Evolutionary conservation across 345 rosid species (phyloP), one percentile per base, ranked within the genome.

Genomic region (Viola odorata): DNA sequence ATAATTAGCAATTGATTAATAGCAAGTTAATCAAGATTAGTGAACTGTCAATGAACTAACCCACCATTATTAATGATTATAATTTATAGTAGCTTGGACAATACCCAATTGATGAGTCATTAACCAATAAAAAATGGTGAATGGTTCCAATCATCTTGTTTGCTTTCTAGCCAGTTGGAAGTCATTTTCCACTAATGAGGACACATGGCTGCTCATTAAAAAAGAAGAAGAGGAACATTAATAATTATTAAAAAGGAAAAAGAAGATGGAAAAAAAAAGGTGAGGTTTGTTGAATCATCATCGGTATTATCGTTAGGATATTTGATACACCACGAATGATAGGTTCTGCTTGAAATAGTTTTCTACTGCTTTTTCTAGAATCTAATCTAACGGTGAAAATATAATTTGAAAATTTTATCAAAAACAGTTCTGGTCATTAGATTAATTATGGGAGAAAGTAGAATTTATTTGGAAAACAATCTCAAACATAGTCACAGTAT

Each of bases 61-160:
- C 69, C 72, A 45, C 68, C 59, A 37, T 39, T 13, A 0, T 61
- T 16, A 52, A 48, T 54, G 57, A 60, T 32, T 57, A 41, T 45
- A 16, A 7, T 55, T n/a, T n/a, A n/a, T n/a, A 52, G 11, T 50
- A 57, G 15, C 51, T 5, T 8, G 57, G 60, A 37, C 37, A 38
- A n/a, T n/a, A n/a, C n/a, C n/a, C n/a, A n/a, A n/a, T n/a, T 39
- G 72, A 61, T 71, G 82, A 76, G 74, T 73, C 82, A 78, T 54
- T 41, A 61, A 53, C 79, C 73, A 78, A 64, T 78, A 57, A 66
- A 73, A 68, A 69, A 55, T 63, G 62, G 49, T 41, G 73, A 69
- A 60, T 55, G 61, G 62, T 41, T 38, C 11, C 9, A 32, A 36
- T 11, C 0, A 50, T 23, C 45, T 8, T 8, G 14, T 4, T 49